Evolutionary conservation across 108 stramenopile species (phyloP), one percentile per base, ranked within the genome.

Genomic region (Skeletonema costatum): DNA sequence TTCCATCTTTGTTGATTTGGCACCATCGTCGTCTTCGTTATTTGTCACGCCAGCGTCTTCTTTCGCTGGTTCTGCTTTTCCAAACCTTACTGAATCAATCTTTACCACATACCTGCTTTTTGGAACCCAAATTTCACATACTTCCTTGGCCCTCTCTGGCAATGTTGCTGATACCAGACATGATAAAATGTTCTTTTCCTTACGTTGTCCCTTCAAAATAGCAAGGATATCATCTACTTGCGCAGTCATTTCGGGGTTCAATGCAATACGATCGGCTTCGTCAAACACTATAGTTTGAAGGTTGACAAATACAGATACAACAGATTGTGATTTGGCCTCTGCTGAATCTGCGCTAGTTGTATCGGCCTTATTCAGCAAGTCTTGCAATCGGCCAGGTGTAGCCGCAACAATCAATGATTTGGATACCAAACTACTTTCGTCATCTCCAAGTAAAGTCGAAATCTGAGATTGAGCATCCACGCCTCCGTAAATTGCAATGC

Each of bases 161-260:
- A 71, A 67, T 6, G 92, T 92, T 6, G 92, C 92, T 7, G 92
- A 92, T 29, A 90, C 83, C 11, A 89, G 66, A 66, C 87, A 84
- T 3, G 71, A 66, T 48, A 66, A 51, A 39, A 80, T 64, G 12
- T 51, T 39, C 14, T 44, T 63, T 9, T 29, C 32, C 6, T 61
- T 63, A 2, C 53, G 53, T 7, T 25, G 19, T 21, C 67, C 30
- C 9, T 73, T 32, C 51, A 62, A 12, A 32, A 78, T 16, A 35
- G 75, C 36, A 7, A 94, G 64, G 51, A 97, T 95, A 32, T 80
- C 84, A 97, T 94, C 50, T 90, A 91, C 21, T 73, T 79, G 30
- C 76, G 80, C 81, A 97, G 94, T 21, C 96, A 94, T 93, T 94
- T 94, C 62, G 93, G 94, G 7, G 96, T 81, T 33, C 92, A 88